Conservation (phyloP, 495 filamentous ascomycete species). For the Pseudevernia furfuracea region DNA sequence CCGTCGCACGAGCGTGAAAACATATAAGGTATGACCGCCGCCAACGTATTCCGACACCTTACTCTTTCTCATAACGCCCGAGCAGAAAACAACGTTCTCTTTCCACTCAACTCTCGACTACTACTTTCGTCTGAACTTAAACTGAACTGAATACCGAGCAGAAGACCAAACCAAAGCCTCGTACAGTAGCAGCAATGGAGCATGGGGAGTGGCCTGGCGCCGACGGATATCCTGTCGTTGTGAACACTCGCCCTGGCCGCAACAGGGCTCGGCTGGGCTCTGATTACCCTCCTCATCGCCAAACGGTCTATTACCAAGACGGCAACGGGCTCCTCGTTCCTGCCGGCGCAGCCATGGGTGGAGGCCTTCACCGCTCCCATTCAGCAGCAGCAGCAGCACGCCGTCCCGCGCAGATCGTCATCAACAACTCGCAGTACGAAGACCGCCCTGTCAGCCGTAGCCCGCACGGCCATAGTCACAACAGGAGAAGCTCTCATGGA, state of each 20-base stretch:
- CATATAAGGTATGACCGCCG: background rate
- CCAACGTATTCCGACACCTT: background rate
- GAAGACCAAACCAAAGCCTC: background rate
- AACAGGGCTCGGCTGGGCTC: constrained; percentile 16
- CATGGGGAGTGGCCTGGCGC: constrained; percentile 10
- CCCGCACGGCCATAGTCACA: constrained; percentile 13
- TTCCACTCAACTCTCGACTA: background rate
- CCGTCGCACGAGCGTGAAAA: background rate
- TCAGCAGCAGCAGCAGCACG: constrained; percentile 14
- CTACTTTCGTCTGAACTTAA: background rate
- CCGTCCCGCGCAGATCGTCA: constrained; percentile 24
- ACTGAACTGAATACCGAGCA: background rate
- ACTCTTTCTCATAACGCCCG: background rate
- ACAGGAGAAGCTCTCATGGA: constrained; percentile 2
- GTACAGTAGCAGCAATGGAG: background rate
- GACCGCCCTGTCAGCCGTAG: constrained; percentile 19
- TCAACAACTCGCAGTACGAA: constrained; percentile 22
- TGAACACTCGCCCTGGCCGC: constrained; percentile 12
- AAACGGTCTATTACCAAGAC: constrained; percentile 20
- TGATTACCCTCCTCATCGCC: constrained; percentile 18
- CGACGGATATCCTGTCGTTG: constrained; percentile 11
- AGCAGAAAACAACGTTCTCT: background rate
- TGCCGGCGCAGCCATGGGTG: constrained; percentile 11
- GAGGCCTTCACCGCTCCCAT: constrained; percentile 20
- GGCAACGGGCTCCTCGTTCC: constrained; percentile 24